Base-by-base conservation (phyloP, 2,329 filamentous ascomycete genomes). In the Podosphaera leucotricha region DNA sequence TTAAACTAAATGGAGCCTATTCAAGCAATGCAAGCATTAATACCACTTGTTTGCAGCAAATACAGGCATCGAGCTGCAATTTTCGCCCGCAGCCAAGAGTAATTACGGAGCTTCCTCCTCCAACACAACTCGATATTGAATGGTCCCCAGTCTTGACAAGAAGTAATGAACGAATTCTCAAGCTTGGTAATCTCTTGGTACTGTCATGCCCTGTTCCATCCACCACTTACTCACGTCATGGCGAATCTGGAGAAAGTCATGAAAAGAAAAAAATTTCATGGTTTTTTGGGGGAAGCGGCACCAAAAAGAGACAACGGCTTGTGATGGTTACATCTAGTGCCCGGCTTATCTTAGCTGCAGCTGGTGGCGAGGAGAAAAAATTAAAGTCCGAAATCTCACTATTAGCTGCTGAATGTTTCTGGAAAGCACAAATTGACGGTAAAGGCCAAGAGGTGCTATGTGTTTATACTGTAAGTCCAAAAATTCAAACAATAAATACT, bases 321-420 rank as follows among this genome's bases (percentile, higher is more conserved):
- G 90, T 98, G 6, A 86, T 98, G 77, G 75, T 98, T 44, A 98
- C 90, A 2, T 92, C 84, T 1, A 84, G 81, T 53, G 90, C 80
- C 15, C 77, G 90, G 38, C 79, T 98, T 43, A 77, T 98, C 41
- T 70, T 98, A 55, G 87, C 84, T 11, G 82, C 90, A 4, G 79
- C 86, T 20, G 86, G 87, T 6, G 90, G 87, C 0, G 90, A 93
- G 50, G 87, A 95, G 58, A 98, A 98, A 64, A 86, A 90, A 60
- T 72, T 84, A 19, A 98, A 98, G 59, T 72, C 83, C 54, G 90
- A 98, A 53, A 74, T 98, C 30, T 83, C 82, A n/a, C 67, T 98
- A 21, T 64, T 92, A 18, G 69, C 71, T 2, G 66, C 78, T 2
- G 85, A 83, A 44, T 83, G 77, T 52, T 66, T 72, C 21, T 95